These are phyloP conservation scores for Xylaria cubensis DNA, from an alignment of 495 filamentous ascomycete species.

Conservation along the genomic window DNA sequence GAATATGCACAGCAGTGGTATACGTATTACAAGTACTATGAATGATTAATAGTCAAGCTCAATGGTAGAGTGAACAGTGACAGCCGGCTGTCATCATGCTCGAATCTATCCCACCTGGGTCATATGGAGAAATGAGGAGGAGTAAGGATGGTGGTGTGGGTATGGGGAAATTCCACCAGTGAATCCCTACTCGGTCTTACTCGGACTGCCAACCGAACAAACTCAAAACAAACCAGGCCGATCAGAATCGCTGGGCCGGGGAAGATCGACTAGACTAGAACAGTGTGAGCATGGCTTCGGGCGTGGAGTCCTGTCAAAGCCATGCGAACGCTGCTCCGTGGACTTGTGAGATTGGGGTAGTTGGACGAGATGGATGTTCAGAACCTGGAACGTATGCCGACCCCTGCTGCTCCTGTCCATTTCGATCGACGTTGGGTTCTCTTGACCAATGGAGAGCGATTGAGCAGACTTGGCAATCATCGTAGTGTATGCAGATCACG, in stretches of 20 bases:
- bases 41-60: not conserved
- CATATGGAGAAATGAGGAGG: not conserved
- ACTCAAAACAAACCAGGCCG: not conserved
- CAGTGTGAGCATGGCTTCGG: not conserved
- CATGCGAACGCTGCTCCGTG: slow-evolving; percentile 24
- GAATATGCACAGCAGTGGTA: not conserved
- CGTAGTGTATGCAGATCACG: slow-evolving; percentile 10
- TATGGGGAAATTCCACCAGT: slow-evolving; percentile 18
- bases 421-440: slow-evolving; percentile 11
- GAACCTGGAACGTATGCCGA: not conserved
- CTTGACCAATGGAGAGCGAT: not conserved
- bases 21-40: not conserved
- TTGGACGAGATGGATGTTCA: not conserved
- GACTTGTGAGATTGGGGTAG: slow-evolving; percentile 16
- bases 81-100: not conserved
- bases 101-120: not conserved
- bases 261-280: not conserved
- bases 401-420: slow-evolving; percentile 12
- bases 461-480: slow-evolving; percentile 1
- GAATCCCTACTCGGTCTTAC: not conserved
- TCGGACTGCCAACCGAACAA: slow-evolving; percentile 4
- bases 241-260: not conserved
- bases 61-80: not conserved
- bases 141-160: slow-evolving; percentile 14
- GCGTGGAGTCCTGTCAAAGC: slow-evolving; percentile 3